Conservation (phyloP, 495 filamentous ascomycete species). For the Glonium stellatum region DNA sequence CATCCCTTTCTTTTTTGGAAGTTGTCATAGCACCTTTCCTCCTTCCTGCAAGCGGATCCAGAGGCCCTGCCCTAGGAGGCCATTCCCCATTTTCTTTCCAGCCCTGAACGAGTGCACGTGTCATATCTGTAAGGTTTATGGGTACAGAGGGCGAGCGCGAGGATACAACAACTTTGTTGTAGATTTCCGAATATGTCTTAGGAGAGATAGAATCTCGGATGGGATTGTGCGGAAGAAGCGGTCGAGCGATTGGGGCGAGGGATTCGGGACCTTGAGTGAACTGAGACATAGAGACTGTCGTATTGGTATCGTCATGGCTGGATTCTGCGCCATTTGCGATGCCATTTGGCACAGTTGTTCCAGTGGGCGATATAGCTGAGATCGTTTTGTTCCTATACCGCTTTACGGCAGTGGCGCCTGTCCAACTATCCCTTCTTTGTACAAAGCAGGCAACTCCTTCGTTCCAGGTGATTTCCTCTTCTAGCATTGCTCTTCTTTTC, state of each 20-base stretch:
- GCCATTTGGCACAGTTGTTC: background rate
- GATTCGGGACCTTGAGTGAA: slow-evolving; percentile 5
- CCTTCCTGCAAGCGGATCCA: slow-evolving; percentile 29
- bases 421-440: slow-evolving; percentile 76
- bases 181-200: slow-evolving; percentile 70
- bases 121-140: slow-evolving; percentile 76
- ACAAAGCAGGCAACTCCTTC: slow-evolving; percentile 69
- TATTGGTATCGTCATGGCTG: background rate
- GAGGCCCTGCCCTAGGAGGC: slow-evolving; percentile 58
- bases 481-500: slow-evolving; percentile 51
- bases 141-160: slow-evolving; percentile 72
- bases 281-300: background rate
- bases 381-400: slow-evolving; percentile 5
- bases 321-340: background rate
- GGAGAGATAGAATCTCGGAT: slow-evolving; percentile 69
- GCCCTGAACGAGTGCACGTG: slow-evolving; percentile 74
- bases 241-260: slow-evolving; percentile 42
- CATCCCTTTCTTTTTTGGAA: slow-evolving; percentile 12
- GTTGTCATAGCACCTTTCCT: slow-evolving; percentile 12
- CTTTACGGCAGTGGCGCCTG: slow-evolving; percentile 50
- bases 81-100: slow-evolving; percentile 95
- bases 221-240: slow-evolving; percentile 60
- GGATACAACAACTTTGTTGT: slow-evolving; percentile 76
- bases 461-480: slow-evolving; percentile 80
- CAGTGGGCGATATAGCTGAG: background rate